Evolutionary conservation across 768 basidiomycete genomes (phyloP), one percentile per base, ranked within the genome.

Genomic region (Tricholoma sp.): DNA sequence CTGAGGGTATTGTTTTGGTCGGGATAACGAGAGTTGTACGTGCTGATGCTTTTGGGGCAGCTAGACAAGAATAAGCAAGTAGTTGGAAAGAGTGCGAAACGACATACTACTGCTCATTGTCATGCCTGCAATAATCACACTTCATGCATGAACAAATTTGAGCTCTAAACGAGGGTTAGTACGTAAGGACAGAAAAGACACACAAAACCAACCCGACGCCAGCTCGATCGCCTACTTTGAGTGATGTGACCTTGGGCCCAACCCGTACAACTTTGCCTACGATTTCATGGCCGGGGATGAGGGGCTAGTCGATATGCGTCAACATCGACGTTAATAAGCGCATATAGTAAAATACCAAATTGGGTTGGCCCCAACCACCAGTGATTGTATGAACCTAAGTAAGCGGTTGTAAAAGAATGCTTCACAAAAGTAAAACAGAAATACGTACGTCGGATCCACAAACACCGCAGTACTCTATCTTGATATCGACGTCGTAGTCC

Each of bases 141-240:
- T 70, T 49, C 52, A 76, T 65, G 71, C 84, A 86, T 13, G 79
- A 76, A 51, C 66, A 66, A 11, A 73, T 57, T 47, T 76, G 75
- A 28, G 80, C 80, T 57, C 82, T 82, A 72, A 8, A 9, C 20
- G 15, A 18, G 1, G 32, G 8, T 52, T 15, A 36, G 3, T 18
- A 34, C 29, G 11, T 24, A n/a, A 4, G 15, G 17, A 15, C 13
- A 3, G 3, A 9, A 10, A 12, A 47, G 34, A 10, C 10, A 31
- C 15, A 50, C 2, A 18, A 8, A 24, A 50, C 29, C 34, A 54
- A 72, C 72, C 72, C 72, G 28, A 73, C 71, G 50, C 84, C 85
- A 57, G 76, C 84, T 8, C 78, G 66, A 63, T 85, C 80, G 20
- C 84, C 84, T 7, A 77, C 72, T 63, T 82, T 82, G 72, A 85